A percentile compares a stretch with the other conserved stretches of the same genome.
Conservation (phyloP, 78 protist species). For the Tieghemostelium lacteum region DNA sequence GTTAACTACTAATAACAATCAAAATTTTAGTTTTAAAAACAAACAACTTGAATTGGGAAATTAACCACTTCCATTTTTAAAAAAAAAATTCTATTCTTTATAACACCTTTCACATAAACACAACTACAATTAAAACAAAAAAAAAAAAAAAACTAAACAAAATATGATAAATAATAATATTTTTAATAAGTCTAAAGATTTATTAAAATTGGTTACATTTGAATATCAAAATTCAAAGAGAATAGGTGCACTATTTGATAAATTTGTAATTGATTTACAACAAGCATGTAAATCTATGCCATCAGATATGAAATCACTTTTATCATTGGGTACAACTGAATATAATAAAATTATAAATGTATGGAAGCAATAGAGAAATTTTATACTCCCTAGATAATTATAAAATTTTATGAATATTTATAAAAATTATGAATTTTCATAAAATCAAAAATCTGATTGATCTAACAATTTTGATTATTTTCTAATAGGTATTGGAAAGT, state of each 20-base stretch:
- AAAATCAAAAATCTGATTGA: too few relatives aligned
- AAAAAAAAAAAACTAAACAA: too few relatives aligned
- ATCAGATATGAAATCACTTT: slow-evolving; percentile 56
- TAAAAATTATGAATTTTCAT: too few relatives aligned
- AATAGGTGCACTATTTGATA: slow-evolving; percentile 55
- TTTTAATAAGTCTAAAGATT: neutral
- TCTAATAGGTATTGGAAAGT: neutral
- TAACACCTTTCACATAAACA: too few relatives aligned
- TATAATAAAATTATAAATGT: slow-evolving; percentile 20
- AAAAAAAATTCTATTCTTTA: too few relatives aligned
- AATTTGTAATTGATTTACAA: slow-evolving; percentile 35
- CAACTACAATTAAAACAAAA: too few relatives aligned
- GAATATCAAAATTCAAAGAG: slow-evolving; percentile 13
- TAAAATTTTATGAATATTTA: too few relatives aligned
- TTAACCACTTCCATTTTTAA: too few relatives aligned
- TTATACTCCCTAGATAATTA: neutral
- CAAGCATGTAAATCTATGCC: slow-evolving; percentile 4
- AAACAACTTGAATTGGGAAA: too few relatives aligned
- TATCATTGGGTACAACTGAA: neutral
- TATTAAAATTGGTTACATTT: slow-evolving; percentile 49
- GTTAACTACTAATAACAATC: too few relatives aligned
- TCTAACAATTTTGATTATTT: neutral
- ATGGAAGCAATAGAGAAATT: neutral
- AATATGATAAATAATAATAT: neutral
- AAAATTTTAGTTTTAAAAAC: too few relatives aligned